Evolutionary conservation across 495 filamentous ascomycete genomes (phyloP), one percentile per base, ranked within the genome.

Genomic region (Evernia prunastri): DNA sequence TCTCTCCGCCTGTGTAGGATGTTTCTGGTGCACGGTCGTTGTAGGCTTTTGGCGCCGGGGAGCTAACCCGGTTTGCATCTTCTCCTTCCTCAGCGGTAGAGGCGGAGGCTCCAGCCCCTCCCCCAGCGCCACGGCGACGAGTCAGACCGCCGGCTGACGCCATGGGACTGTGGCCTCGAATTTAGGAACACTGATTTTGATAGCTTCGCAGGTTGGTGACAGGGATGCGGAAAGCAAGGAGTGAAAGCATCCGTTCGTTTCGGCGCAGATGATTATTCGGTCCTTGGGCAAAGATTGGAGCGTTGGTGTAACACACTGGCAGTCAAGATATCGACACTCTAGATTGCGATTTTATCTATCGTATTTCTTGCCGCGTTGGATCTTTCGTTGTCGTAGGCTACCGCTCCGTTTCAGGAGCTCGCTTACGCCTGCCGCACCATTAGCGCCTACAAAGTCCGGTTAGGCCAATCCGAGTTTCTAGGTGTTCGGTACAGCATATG

Each of bases 1-100:
- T 97, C 79, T 96, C 93, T 70, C 88, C 84, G 74, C 81, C 91
- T 73, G 92, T 90, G 80, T 95, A 97, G 57, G 88, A 91, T 27
- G 92, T 96, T 75, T 96, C 94, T 71, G 91, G 89, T 35, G 79
- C 80, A 70, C 78, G 80, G 72, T 91, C 88, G 51, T 54, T 54
- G 73, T 83, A 79, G 61, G 81, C 78, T 71, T 81, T 85, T 49
- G 85, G 83, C 42, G 81, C 79, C 45, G 88, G 88, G 12, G 89
- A 90, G 67, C 82, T 82, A 63, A 89, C 86, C 66, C 88, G 82
- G 76, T 84, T 87, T 49, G 74, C 68, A 31, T 78, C 77, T 64
- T 85, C 83, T 68, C 87, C 82, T 64, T 85, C 82, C 61, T 82
- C 83, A 17, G 76, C 78, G 70, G 72, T 74, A 13, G 61, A 45